Percentiles rank a stretch among this genome's conserved stretches.
Evolutionary conservation across 2,329 filamentous ascomycete genomes (phyloP).

Genomic region (Colletotrichum neosansevieriae): DNA sequence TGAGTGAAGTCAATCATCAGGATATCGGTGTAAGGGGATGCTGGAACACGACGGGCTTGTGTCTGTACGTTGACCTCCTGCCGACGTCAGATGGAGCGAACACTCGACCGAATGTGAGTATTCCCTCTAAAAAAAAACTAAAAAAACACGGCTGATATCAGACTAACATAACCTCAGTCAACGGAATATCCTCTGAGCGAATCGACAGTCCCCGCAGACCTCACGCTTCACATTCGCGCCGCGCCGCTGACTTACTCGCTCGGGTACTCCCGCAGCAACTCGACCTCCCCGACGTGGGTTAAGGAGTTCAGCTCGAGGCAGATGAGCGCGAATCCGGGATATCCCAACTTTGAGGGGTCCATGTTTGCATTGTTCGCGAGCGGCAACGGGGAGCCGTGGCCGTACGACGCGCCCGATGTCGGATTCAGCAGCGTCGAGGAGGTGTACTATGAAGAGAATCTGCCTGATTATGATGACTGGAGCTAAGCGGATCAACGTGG

Average conservation of each 20-base stretch:
- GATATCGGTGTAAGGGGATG: constrained; percentile 47
- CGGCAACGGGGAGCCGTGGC: constrained; percentile 43
- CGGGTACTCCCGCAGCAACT: constrained; percentile 42
- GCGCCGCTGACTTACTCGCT: constrained; percentile 43
- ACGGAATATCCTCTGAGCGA: constrained; percentile 32
- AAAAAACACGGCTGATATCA: neutral
- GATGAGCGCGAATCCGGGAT: constrained; percentile 31
- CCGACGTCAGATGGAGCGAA: constrained; percentile 21
- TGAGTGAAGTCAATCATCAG: constrained; percentile 45
- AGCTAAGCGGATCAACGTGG: neutral
- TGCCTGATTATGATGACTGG: constrained; percentile 34
- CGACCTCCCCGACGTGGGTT: constrained; percentile 35
- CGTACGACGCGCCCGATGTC: constrained; percentile 41
- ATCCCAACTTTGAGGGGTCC: constrained; percentile 42
- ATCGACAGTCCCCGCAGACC: constrained; percentile 24
- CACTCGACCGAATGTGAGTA: constrained; percentile 26
- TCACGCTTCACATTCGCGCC: constrained; percentile 43
- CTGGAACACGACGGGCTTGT: constrained; percentile 41
- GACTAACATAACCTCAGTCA: constrained; percentile 12
- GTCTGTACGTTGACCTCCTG: constrained; percentile 35
- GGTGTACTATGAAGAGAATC: constrained; percentile 42
- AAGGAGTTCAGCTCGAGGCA: constrained; percentile 38
- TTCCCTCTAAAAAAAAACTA: neutral
- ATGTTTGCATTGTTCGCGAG: constrained; percentile 45
- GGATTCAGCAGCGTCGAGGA: constrained; percentile 43